These are phyloP conservation scores for Candida boidinii DNA, from an alignment of 805 yeast species.

Conservation along the genomic window DNA sequence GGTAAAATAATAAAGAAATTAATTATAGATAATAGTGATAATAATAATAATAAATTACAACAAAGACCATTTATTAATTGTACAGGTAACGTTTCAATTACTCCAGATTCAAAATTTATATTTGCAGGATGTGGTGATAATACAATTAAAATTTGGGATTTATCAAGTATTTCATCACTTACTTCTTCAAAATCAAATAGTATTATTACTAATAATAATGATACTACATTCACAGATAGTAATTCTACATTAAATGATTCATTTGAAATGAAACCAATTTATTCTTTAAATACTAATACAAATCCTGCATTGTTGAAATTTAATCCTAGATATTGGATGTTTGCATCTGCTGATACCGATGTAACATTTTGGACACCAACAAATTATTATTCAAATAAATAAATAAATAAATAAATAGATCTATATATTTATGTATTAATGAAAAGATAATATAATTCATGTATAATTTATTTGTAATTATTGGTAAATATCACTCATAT, in stretches of 20 bases:
- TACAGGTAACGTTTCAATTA: slow-evolving; percentile 49
- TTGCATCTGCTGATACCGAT: slow-evolving; percentile 59
- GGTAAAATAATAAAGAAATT: too few species aligned
- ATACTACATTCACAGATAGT: too few species aligned
- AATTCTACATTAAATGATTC: too few species aligned
- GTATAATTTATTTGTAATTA: not conserved
- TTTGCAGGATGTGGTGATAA: slow-evolving; percentile 54
- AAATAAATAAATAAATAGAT: not conserved
- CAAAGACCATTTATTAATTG: too few species aligned
- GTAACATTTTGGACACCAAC: slow-evolving; percentile 34
- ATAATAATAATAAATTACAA: too few species aligned
- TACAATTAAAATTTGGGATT: slow-evolving; percentile 45
- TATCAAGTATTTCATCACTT: slow-evolving; percentile 2
- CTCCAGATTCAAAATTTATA: slow-evolving; percentile 61
- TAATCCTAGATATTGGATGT: slow-evolving; percentile 50
- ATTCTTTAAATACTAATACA: slow-evolving; percentile 6
- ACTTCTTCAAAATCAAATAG: not conserved
- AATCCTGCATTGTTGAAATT: slow-evolving; percentile 45
- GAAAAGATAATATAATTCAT: not conserved
- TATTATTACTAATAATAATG: not conserved
- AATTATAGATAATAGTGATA: too few species aligned
- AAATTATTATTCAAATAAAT: not conserved
- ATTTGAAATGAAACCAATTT: not conserved
- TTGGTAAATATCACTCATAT: slow-evolving; percentile 27
- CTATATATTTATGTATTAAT: too few species aligned